Percentiles rank a stretch among this genome's conserved stretches.
phyloP scores from a whole-genome alignment of 768 basidiomycete species.

The Tulasnella sp. region DNA sequence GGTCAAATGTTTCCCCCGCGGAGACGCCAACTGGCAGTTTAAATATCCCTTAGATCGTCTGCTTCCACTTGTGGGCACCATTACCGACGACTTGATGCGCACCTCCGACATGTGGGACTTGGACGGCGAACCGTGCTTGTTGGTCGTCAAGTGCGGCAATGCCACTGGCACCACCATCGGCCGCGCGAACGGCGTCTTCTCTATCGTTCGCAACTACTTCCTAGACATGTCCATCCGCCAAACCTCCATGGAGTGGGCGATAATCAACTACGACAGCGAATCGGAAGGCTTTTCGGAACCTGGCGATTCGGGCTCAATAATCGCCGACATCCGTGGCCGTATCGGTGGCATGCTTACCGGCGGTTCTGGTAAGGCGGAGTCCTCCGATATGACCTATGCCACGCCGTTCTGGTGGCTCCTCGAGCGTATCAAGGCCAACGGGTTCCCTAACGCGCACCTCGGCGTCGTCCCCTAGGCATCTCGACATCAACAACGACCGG shows the following conservation, averaged over 20 bases:
- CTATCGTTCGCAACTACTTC: conserved; percentile 31
- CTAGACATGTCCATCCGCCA: conserved; percentile 22
- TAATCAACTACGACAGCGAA: conserved; percentile 26
- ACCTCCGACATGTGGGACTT: conserved; percentile 31
- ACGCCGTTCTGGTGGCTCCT: conserved; percentile 35
- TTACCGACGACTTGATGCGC: conserved; percentile 26
- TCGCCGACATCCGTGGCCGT: conserved; percentile 28
- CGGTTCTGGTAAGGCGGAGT: conserved; percentile 24
- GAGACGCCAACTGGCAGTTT: conserved; percentile 25
- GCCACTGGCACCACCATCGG: conserved; percentile 37
- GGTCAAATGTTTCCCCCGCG: conserved; percentile 28
- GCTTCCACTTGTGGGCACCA: conserved; percentile 29
- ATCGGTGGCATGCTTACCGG: conserved; percentile 33
- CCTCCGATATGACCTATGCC: conserved; percentile 34
- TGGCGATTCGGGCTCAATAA: conserved; percentile 33
- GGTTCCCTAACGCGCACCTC: neutral
- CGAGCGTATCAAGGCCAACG: conserved; percentile 15
- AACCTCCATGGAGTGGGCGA: conserved; percentile 28
- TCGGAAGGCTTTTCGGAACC: conserved; percentile 28
- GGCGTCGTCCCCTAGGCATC: neutral
- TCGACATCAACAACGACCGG: no score
- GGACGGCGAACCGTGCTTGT: conserved; percentile 30
- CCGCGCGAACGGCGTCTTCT: conserved; percentile 32
- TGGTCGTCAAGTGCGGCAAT: conserved; percentile 35
- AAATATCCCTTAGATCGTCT: conserved; percentile 32